Base-by-base conservation (phyloP, 2,329 filamentous ascomycete genomes). In the Hypoxylon sp. region DNA sequence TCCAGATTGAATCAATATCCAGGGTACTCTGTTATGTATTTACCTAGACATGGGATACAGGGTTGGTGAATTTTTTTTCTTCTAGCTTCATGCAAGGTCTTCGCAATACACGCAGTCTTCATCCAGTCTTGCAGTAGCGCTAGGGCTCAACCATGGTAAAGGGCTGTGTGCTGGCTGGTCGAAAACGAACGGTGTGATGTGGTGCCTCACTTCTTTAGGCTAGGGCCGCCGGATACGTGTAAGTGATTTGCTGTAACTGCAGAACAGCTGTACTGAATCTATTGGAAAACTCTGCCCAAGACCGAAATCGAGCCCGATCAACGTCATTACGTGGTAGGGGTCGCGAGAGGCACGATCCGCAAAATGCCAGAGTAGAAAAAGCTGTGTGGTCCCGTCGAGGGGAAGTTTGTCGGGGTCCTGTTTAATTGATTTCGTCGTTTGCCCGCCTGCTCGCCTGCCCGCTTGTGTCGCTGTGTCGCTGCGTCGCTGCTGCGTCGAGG, bases 271-370 rank as follows among this genome's bases (percentile, higher is more conserved):
- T 44, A 59, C 51, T 48, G 42, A 53, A 59, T 59, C 64, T 58
- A 66, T 66, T 66, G 64, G 64, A 62, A 66, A 48, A 58, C 54
- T 22, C 54, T 49, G 58, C 64, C 60, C 51, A 66, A 51, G 35
- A 33, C 25, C 51, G 40, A 35, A 46, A 49, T 37, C 54, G 31
- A 58, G 64, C 64, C 53, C 53, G 64, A 62, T 62, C 59, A 48
- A 51, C 58, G 42, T 51, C 54, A 53, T 61, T 66, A 66, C 57
- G 64, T 66, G 58, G 64, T 49, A 31, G 20, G 31, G 31, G 20
- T 8, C 40, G 20, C 40, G 17, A 20, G 40, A 44, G n/a, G 40
- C 17, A 13, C 11, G n/a, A 25, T 57, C 27, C 40, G 42, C 40
- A 57, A 57, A 30, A 46, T 31, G 54, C 17, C 10, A 25, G 17